Conservation (phyloP, 2,329 filamentous ascomycete genomes). For the Hymenoscyphus fructigenus region DNA sequence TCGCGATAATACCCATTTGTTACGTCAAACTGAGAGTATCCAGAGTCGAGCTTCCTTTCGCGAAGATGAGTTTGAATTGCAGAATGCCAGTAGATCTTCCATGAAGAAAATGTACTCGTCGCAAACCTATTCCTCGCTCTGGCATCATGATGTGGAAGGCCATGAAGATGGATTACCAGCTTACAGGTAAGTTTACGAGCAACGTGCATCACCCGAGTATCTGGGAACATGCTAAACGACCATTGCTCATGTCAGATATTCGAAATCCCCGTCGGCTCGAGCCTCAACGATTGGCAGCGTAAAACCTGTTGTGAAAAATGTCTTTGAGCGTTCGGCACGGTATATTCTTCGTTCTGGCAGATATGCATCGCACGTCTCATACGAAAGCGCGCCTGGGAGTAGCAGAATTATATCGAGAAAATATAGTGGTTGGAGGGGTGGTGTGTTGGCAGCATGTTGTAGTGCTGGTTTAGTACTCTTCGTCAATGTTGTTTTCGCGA, state of each 20-base stretch:
- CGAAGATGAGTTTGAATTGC: not conserved
- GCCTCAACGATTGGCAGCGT: not conserved
- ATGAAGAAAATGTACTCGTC: not conserved
- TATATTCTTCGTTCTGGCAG: slow-evolving; percentile 22
- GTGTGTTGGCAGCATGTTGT: slow-evolving; percentile 14
- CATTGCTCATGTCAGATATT: not conserved
- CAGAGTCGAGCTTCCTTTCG: not conserved
- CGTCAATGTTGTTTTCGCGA: slow-evolving; percentile 24
- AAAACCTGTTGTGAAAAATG: slow-evolving; percentile 11
- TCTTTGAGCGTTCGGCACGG: slow-evolving; percentile 15
- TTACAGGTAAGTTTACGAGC: not conserved
- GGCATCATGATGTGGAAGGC: not conserved
- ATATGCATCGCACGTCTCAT: slow-evolving; percentile 22
- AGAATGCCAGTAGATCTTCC: not conserved
- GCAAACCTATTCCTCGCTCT: not conserved
- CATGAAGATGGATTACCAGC: not conserved
- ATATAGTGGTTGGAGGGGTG: slow-evolving; percentile 24
- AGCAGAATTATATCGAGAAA: not conserved
- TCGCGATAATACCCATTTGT: not conserved
- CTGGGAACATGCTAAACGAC: not conserved
- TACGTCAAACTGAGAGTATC: not conserved
- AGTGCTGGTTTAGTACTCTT: slow-evolving; percentile 18
- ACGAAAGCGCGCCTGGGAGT: slow-evolving; percentile 12
- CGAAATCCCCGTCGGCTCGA: not conserved
- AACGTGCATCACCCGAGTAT: not conserved